Evolutionary conservation across 768 basidiomycete species (phyloP).

Genomic region (Phaeolepiota aurea): DNA sequence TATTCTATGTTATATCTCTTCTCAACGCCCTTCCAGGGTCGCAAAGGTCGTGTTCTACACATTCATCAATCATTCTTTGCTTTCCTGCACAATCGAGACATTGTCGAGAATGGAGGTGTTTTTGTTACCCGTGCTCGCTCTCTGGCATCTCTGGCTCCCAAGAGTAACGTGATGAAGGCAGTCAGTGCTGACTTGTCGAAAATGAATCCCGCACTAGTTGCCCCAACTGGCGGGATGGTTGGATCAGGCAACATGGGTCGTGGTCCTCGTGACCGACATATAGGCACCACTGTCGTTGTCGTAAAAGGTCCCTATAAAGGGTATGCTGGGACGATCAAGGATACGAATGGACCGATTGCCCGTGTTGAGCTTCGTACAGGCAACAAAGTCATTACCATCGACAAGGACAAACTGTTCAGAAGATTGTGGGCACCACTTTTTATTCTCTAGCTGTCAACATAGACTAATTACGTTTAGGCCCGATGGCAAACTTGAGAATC

Average conservation of each 20-base stretch:
- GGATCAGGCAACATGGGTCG: conserved; percentile 72
- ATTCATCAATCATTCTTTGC: conserved; percentile 92
- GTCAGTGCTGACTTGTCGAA: conserved; percentile 73
- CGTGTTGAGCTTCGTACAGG: conserved; percentile 87
- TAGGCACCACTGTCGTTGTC: conserved; percentile 72
- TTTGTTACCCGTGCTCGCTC: conserved; percentile 87
- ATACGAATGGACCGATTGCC: conserved; percentile 80
- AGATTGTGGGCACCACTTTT: conserved; percentile 50
- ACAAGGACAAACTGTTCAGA: conserved; percentile 68
- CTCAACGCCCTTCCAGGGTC: conserved; percentile 34
- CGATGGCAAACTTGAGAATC: conserved; percentile 44
- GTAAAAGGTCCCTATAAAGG: conserved; percentile 88
- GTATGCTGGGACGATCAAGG: conserved; percentile 87
- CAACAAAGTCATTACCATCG: conserved; percentile 84
- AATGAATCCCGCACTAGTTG: conserved; percentile 77
- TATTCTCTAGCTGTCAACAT: no score
- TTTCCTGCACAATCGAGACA: conserved; percentile 90
- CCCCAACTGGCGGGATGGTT: conserved; percentile 66
- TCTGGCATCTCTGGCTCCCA: conserved; percentile 80
- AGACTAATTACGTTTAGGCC: no score
- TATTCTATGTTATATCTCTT: not conserved
- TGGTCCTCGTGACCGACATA: conserved; percentile 75
- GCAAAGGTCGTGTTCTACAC: conserved; percentile 87
- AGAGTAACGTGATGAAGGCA: conserved; percentile 61
- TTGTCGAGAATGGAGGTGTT: conserved; percentile 86